Percentiles rank a stretch among this genome's conserved stretches.
These are phyloP conservation scores for Claviceps sp. DNA, from an alignment of 2,329 filamentous ascomycete genomes.

Conservation along the genomic window DNA sequence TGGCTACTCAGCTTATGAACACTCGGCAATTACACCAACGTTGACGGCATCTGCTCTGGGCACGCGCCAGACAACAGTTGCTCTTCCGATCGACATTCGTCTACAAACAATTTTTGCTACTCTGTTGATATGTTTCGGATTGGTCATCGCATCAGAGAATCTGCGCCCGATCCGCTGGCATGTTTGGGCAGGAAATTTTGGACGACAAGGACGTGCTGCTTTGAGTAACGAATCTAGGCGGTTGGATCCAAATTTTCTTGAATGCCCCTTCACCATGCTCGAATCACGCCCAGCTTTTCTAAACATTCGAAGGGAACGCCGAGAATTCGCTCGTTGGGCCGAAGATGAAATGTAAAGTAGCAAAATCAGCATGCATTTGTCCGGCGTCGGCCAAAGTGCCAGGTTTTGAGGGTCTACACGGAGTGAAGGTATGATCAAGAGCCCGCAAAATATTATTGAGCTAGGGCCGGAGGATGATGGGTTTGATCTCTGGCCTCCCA, in stretches of 20 bases:
- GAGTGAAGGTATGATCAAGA: no score
- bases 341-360: constrained; percentile 20
- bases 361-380: background rate
- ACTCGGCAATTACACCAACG: constrained; percentile 58
- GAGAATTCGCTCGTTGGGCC: constrained; percentile 68
- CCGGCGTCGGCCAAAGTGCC: no score
- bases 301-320: constrained; percentile 71
- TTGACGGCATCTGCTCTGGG: constrained; percentile 30
- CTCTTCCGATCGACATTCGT: constrained; percentile 72
- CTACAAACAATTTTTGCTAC: constrained; percentile 76
- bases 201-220: constrained; percentile 54
- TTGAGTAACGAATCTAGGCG: constrained; percentile 46
- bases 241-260: constrained; percentile 54
- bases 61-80: constrained; percentile 25
- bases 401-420: no score
- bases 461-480: no score
- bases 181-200: constrained; percentile 72
- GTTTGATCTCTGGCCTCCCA: no score
- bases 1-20: constrained; percentile 92
- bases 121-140: constrained; percentile 65
- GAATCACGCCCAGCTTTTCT: constrained; percentile 76
- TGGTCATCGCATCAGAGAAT: constrained; percentile 64
- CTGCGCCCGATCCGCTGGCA: constrained; percentile 78
- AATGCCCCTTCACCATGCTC: constrained; percentile 67
- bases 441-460: no score